Percentiles rank a stretch among this genome's conserved stretches.
phyloP scores from a whole-genome alignment of 163 green algal species.

The Scenedesmus sp. region DNA sequence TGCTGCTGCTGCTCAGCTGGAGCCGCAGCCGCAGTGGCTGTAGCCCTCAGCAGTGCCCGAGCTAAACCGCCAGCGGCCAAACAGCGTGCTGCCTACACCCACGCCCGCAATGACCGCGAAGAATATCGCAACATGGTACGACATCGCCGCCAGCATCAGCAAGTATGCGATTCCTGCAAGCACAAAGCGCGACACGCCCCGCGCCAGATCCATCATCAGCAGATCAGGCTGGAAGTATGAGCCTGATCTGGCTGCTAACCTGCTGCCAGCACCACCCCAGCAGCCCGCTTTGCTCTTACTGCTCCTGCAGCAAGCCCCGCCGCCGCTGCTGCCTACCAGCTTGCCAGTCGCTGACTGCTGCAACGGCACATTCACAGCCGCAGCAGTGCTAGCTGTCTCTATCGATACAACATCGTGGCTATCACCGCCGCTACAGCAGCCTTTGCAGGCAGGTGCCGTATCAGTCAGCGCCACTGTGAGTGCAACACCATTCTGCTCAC shows the following conservation, averaged over 20 bases:
- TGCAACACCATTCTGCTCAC: background rate
- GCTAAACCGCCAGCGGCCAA: conserved; percentile 22
- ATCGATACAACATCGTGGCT: background rate
- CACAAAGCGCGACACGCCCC: conserved; percentile 40
- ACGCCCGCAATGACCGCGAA: conserved; percentile 51
- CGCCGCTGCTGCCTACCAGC: background rate
- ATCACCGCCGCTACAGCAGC: background rate
- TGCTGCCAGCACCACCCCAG: background rate
- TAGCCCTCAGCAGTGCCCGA: conserved; percentile 30
- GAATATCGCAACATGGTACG: conserved; percentile 78
- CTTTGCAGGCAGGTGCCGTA: background rate
- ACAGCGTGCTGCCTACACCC: conserved; percentile 39
- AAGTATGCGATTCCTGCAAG: conserved; percentile 66
- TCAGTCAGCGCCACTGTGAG: background rate
- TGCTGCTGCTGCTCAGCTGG: background rate
- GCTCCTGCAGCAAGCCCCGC: background rate
- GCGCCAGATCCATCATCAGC: conserved; percentile 30
- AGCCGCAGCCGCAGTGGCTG: conserved; percentile 47
- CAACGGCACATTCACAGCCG: background rate
- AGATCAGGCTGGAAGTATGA: conserved; percentile 18
- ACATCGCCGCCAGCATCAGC: conserved; percentile 79
- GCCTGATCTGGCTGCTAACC: background rate
- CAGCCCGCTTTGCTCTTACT: background rate
- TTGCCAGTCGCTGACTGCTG: background rate
- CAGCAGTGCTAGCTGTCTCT: background rate